A percentile compares a stretch with the other conserved stretches of the same genome.
These are phyloP conservation scores for Globisporangium lucens DNA, from an alignment of 352 stramenopile species.

Conservation along the genomic window DNA sequence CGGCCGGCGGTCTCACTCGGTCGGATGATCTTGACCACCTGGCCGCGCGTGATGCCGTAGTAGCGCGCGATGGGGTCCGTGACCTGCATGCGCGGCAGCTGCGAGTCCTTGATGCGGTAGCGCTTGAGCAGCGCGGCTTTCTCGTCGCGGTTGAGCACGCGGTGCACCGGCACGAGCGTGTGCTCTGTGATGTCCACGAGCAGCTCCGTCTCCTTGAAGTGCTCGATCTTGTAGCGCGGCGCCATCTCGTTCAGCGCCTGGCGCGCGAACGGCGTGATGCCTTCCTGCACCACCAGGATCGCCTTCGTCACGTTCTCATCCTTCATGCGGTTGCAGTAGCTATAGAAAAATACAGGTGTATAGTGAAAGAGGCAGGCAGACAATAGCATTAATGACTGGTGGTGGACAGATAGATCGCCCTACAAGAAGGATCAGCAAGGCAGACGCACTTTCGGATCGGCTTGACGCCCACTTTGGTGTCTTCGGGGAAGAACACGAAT, in stretches of 20 bases:
- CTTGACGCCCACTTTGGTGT: slow-evolving; percentile 98
- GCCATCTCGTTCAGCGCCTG: slow-evolving; percentile 95
- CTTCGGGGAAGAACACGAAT: slow-evolving; percentile 99
- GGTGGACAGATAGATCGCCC: background rate
- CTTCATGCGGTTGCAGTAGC: slow-evolving; percentile 94
- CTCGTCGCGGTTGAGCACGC: slow-evolving; percentile 95
- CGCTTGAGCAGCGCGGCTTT: slow-evolving; percentile 98
- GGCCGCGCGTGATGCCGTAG: slow-evolving; percentile 93
- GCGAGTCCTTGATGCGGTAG: slow-evolving; percentile 98
- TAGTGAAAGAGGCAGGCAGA: no score
- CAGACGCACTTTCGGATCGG: slow-evolving; percentile 90
- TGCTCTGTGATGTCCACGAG: slow-evolving; percentile 99
- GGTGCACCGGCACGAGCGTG: slow-evolving; percentile 98
- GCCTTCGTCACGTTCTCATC: slow-evolving; percentile 96
- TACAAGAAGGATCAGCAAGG: slow-evolving; percentile 27
- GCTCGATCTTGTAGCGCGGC: slow-evolving; percentile 91
- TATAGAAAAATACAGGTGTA: no score
- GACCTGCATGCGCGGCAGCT: slow-evolving; percentile 98
- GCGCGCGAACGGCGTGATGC: slow-evolving; percentile 98
- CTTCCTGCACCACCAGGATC: slow-evolving; percentile 96
- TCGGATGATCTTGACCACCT: slow-evolving; percentile 99
- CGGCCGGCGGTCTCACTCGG: slow-evolving; percentile 98
- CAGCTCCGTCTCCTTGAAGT: slow-evolving; percentile 99
- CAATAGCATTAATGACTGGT: background rate
- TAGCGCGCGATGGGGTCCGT: slow-evolving; percentile 99